These are phyloP conservation scores for Corchorus capsularis DNA, from an alignment of 345 rosid species.

Conservation along the genomic window DNA sequence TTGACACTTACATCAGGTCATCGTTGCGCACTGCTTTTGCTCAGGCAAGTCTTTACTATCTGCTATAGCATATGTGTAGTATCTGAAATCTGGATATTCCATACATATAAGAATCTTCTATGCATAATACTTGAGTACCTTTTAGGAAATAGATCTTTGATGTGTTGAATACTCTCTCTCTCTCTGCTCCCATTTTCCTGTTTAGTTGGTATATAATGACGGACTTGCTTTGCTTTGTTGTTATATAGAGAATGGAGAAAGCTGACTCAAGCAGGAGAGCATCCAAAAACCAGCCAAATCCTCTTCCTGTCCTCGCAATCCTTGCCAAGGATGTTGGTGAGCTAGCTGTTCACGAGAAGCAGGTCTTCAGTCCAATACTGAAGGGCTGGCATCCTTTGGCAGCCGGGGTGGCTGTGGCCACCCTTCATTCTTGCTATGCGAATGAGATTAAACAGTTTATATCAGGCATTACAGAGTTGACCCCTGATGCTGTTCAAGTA, in stretches of 20 bases:
- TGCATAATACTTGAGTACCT: background rate
- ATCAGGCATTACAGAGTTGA: slow-evolving; percentile 72
- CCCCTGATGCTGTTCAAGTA: slow-evolving; percentile 89
- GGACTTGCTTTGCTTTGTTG: slow-evolving; percentile 15
- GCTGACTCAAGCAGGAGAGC: slow-evolving; percentile 98
- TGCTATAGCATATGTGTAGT: background rate
- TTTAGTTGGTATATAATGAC: slow-evolving; percentile 13
- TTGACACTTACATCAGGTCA: slow-evolving; percentile 96
- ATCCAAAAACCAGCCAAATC: slow-evolving; percentile 70
- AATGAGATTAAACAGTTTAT: slow-evolving; percentile 91
- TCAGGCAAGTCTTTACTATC: slow-evolving; percentile 67
- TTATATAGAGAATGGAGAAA: slow-evolving; percentile 86
- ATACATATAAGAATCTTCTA: slow-evolving; percentile 11
- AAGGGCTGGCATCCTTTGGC: slow-evolving; percentile 99
- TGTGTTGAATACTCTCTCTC: slow-evolving; percentile 4
- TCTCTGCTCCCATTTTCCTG: background rate
- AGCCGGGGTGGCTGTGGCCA: slow-evolving; percentile 98
- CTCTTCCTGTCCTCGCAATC: slow-evolving; percentile 89
- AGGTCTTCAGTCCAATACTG: slow-evolving; percentile 83
- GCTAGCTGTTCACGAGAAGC: slow-evolving; percentile 76
- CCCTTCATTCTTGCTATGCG: slow-evolving; percentile 92
- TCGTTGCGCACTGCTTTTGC: slow-evolving; percentile 96
- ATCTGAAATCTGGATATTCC: slow-evolving; percentile 7
- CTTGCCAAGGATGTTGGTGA: slow-evolving; percentile 97
- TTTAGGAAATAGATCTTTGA: background rate